phyloP scores from a whole-genome alignment of 306 rosid species.

The Vachellia pachyceras region DNA sequence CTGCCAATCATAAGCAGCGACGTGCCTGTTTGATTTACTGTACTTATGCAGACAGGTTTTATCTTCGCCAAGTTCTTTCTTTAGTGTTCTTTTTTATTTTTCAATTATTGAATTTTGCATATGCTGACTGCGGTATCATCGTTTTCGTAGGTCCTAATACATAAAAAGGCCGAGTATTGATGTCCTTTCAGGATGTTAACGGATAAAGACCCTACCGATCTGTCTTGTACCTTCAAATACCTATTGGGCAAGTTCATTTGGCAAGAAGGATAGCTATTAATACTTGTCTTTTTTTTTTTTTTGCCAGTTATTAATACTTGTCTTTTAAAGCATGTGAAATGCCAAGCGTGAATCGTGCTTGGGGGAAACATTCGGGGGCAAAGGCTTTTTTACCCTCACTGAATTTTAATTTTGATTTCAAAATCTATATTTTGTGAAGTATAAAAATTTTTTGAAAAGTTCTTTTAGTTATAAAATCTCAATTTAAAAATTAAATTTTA shows the following conservation, averaged over 20 bases:
- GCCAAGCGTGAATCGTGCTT: constrained; percentile 1
- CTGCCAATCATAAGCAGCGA: background rate
- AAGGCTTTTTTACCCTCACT: too few relatives aligned
- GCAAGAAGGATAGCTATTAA: background rate
- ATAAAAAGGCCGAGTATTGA: background rate
- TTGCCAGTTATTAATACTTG: background rate
- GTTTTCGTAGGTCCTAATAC: constrained; percentile 13
- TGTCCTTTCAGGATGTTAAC: constrained; percentile 47
- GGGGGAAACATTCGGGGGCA: background rate
- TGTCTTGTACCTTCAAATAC: constrained; percentile 89
- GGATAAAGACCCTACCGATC: constrained; percentile 52
- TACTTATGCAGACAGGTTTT: too few relatives aligned
- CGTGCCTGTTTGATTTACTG: background rate
- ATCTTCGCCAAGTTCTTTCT: too few relatives aligned
- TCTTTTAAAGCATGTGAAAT: background rate
- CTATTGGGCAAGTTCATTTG: constrained; percentile 59
- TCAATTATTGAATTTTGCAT: background rate
- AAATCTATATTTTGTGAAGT: too few relatives aligned
- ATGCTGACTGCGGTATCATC: constrained; percentile 5
- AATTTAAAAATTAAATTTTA: too few relatives aligned
- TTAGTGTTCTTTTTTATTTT: too few relatives aligned
- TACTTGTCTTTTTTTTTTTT: too few relatives aligned
- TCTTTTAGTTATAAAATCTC: too few relatives aligned
- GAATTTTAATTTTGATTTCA: too few relatives aligned
- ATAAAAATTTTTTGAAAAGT: too few relatives aligned